Evolutionary conservation across 768 basidiomycete species (phyloP), one percentile per base, ranked within the genome.

Genomic region (Coprinellus micaceus): DNA sequence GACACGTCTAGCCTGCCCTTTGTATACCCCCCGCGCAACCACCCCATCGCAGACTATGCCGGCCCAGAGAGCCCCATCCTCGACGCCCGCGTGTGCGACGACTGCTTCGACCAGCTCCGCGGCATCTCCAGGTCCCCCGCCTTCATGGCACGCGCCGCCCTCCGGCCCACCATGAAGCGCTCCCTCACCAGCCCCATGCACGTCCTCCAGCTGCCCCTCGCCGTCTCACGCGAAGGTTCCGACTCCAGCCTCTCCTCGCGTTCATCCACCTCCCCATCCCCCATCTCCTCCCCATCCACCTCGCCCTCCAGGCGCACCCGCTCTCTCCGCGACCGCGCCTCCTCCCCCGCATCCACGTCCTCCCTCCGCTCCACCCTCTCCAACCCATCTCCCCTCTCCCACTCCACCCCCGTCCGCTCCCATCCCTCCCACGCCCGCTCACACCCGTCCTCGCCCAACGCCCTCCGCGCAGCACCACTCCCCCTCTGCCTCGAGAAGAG

Each of bases 41-140:
- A 80, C n/a, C 79, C 88, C 2, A 77, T 92, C 50, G 54, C 78
- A 2, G 67, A 66, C 0, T 91, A 76, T 67, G 81, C 80, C 49
- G 80, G 82, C 3, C 81, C 85, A n/a, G 65, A 62, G 2, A 84
- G 86, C 0, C 87, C 85, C 2, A 76, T 91, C 44, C 41, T 74
- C 48, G 62, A 72, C 26, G 74, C 74, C n/a, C 82, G 87, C 53
- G 88, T 92, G 47, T 92, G 90, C 62, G 84, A 89, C 57, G 87
- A 84, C 59, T 92, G 90, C 65, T 85, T 74, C 71, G 84, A 87
- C 63, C 87, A 88, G 67, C 81, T 92, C 36, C 80, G 88, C 57
- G 88, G 86, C 50, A 69, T 64, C 52, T 76, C 72, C 17, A 69
- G n/a, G n/a, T n/a, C n/a, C n/a, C n/a, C n/a, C n/a, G n/a, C n/a